phyloP scores from a whole-genome alignment of 306 rosid genomes.

The Canavalia ensiformis region DNA sequence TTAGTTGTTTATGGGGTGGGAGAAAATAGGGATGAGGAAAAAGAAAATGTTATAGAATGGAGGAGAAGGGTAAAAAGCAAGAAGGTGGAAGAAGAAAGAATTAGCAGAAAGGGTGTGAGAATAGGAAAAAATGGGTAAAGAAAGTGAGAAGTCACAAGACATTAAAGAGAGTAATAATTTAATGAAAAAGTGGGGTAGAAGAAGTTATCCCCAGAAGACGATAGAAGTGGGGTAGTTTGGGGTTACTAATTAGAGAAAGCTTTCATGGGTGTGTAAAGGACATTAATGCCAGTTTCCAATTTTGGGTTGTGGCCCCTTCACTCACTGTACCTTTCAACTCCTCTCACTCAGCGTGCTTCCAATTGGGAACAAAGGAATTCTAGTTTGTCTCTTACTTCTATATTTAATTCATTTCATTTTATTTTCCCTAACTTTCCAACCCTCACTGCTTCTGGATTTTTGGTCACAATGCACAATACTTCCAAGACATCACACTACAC shows the following conservation, averaged over 20 bases:
- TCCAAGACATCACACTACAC: constrained; percentile 45
- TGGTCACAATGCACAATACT: constrained; percentile 18
- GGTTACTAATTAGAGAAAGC: constrained; percentile 52
- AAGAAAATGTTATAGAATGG: not conserved
- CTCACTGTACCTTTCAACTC: constrained; percentile 55
- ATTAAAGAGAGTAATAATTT: constrained; percentile 48
- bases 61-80: constrained; percentile 34
- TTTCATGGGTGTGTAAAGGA: constrained; percentile 49
- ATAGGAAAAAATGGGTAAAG: constrained; percentile 52
- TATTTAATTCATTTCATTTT: constrained; percentile 25
- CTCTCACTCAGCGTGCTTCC: constrained; percentile 44
- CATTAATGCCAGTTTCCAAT: constrained; percentile 54
- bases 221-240: constrained; percentile 50
- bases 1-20: constrained; percentile 42
- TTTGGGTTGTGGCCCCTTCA: constrained; percentile 44
- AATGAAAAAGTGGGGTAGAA: constrained; percentile 45
- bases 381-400: constrained; percentile 47
- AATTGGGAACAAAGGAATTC: constrained; percentile 55
- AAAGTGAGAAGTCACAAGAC: constrained; percentile 45
- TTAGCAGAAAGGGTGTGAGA: constrained; percentile 57
- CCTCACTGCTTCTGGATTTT: constrained; percentile 42
- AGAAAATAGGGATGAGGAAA: constrained; percentile 52
- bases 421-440: constrained; percentile 40
- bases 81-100: constrained; percentile 26
- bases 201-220: constrained; percentile 34